A percentile compares a stretch with the other conserved stretches of the same genome.
These are phyloP conservation scores for Cladorrhinum samala DNA, from an alignment of 495 filamentous ascomycete genomes.

Conservation along the genomic window DNA sequence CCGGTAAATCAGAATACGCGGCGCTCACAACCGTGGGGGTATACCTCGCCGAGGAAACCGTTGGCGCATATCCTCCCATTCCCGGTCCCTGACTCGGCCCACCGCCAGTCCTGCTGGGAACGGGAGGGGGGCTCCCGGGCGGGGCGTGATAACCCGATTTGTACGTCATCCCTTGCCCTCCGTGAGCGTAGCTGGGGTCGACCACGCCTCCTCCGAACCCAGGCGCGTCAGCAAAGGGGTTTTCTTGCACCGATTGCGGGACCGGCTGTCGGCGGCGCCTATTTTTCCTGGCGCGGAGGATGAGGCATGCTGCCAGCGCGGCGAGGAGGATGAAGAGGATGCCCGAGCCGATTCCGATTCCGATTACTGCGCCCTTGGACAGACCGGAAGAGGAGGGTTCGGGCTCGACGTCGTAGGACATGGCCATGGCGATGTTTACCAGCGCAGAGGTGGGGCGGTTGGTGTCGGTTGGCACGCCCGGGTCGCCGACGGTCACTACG, in stretches of 20 bases:
- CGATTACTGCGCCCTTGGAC: slow-evolving; percentile 15
- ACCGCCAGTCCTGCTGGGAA: background rate
- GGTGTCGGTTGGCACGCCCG: slow-evolving; percentile 15
- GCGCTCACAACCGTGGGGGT: background rate
- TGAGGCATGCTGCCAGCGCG: background rate
- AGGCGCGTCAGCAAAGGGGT: background rate
- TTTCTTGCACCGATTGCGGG: background rate
- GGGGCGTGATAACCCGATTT: slow-evolving; percentile 2
- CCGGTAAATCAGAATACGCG: background rate
- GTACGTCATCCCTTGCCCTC: slow-evolving; percentile 2
- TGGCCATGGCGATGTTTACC: slow-evolving; percentile 22
- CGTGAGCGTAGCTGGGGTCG: background rate
- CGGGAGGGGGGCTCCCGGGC: slow-evolving; percentile 1
- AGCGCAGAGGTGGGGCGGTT: slow-evolving; percentile 19
- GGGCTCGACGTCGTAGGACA: slow-evolving; percentile 16
- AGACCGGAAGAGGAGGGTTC: background rate
- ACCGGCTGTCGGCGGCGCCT: background rate
- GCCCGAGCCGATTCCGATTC: slow-evolving; percentile 14
- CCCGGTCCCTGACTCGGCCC: background rate
- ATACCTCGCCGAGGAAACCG: background rate
- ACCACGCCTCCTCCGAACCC: background rate
- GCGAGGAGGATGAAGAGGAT: slow-evolving; percentile 2
- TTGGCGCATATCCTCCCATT: background rate
- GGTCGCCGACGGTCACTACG: slow-evolving; percentile 14
- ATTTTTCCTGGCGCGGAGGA: slow-evolving; percentile 9